Evolutionary conservation across 192 early-diverging fungal species (phyloP), one percentile per base, ranked within the genome.

Genomic region (Coemansia javaensis): DNA sequence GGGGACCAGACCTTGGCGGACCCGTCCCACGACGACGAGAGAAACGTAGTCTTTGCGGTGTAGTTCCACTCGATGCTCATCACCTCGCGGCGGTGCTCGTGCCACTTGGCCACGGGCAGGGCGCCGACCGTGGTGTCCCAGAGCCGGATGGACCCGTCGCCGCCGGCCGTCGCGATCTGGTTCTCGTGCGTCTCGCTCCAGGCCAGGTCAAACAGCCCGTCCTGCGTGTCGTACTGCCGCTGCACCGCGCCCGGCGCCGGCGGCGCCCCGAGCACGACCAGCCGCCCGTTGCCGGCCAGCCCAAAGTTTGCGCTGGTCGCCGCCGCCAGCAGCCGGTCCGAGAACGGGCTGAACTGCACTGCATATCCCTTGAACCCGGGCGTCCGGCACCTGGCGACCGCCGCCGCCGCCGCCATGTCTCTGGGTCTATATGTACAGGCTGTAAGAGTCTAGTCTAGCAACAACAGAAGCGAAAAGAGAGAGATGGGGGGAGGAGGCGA

Each of bases 161-260:
- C 97, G 55, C 87, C 89, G 22, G 84, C 80, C 12, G 90, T 90
- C 0, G 86, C 84, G 20, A 99, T 43, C 49, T 99, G 97, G 64
- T 94, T 90, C 61, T 99, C 94, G 60, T 99, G 89, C 12, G 82
- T 49, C 64, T 99, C 97, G 63, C 86, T 94, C 97, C 97, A 99
- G 24, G 87, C 82, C 27, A 86, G 63, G 67, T 99, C 97, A 66
- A 90, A 99, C 7, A 97, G 63, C 7, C 92, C 94, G 62, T 99
- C 97, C 72, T 97, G 93, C 3, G 94, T 96, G 53, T 97, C 96
- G 60, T 84, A 99, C 30, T 89, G 91, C 44, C 46, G 44, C 11
- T 32, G n/a, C n/a, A n/a, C 34, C 27, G 56, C 40, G 13, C 21
- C 14, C 13, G 50, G 48, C 1, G 39, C 41, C 27, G 49, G 53